phyloP scores from a whole-genome alignment of 192 early-diverging fungal species.

The Entomortierella beljakovae region DNA sequence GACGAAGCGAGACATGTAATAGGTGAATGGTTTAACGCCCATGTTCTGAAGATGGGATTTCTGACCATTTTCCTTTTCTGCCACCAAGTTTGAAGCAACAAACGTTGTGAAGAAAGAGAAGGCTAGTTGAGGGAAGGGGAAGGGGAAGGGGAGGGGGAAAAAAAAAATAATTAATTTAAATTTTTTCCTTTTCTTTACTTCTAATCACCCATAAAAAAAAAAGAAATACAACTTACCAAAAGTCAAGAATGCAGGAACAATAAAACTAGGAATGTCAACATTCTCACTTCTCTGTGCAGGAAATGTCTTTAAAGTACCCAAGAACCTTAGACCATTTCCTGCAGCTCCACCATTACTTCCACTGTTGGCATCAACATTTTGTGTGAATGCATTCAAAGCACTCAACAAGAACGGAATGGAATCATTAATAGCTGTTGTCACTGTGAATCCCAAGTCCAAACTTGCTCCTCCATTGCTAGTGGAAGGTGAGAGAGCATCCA shows the following conservation, averaged over 20 bases:
- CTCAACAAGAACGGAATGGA: conserved; percentile 44
- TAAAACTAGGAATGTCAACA: conserved; percentile 42
- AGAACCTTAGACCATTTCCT: conserved; percentile 18
- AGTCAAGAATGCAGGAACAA: conserved; percentile 53
- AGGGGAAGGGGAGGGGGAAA: neutral
- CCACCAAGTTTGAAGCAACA: conserved; percentile 38
- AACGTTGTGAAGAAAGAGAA: conserved; percentile 49
- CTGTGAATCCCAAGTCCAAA: conserved; percentile 50
- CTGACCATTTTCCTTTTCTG: conserved; percentile 50
- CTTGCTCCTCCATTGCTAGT: conserved; percentile 10
- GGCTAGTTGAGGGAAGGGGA: neutral
- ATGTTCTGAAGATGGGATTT: conserved; percentile 46
- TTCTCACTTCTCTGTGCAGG: conserved; percentile 45
- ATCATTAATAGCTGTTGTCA: conserved; percentile 13
- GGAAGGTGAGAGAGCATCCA: conserved; percentile 30
- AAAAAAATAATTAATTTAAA: neutral
- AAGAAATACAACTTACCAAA: conserved; percentile 30
- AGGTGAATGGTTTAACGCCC: conserved; percentile 39
- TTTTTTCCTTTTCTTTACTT: neutral
- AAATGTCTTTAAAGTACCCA: conserved; percentile 39
- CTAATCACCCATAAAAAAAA: neutral
- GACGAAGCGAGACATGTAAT: conserved; percentile 51
- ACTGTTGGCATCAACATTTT: conserved; percentile 37
- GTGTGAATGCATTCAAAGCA: conserved; percentile 30
- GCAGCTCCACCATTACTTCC: conserved; percentile 16